Base-by-base conservation (phyloP, 306 rosid species). In the Parietaria judaica region DNA sequence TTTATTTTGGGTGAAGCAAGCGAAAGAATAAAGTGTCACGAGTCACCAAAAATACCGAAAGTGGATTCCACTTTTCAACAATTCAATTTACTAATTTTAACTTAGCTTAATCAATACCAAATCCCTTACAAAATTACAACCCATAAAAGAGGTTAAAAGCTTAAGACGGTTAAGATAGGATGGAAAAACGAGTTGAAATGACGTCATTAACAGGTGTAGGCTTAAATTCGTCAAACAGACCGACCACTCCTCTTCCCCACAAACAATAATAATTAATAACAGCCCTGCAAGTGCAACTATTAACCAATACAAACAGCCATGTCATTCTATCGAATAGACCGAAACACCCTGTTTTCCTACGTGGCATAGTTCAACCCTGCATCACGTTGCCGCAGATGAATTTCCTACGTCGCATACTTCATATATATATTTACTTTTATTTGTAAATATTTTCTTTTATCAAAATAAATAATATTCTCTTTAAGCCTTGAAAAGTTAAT, bases 171-270 rank as follows among this genome's bases (percentile, higher is more conserved):
- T 5, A 41, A 34, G 43, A 11, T 13, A 6, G 6, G 23, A 57
- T n/a, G 8, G 31, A 23, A 57, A 57, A 37, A 3, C 31, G 47
- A 14, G 47, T 23, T 23, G 31, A 23, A 41, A 41, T 41, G 46
- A 50, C 51, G 65, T 36, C 14, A 12, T 12, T 23, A 23, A 10
- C 1, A 49, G 15, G 16, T 6, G 54, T 51, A 61, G 73, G 66
- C 64, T 67, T 67, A 14, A 59, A 67, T 64, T 6, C 53, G 53
- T 49, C 53, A 49, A 49, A 49, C 9, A 14, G 23, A 34, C 70
- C 39, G 74, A 76, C 76, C 49, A 41, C 11, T 45, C 17, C 36
- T 8, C 55, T 35, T 2, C 3, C 46, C 4, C 56, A 54, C 15
- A 13, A 45, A 63, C 57, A 7, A 51, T 8, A 64, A 41, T 23